Percentiles rank a stretch among this genome's conserved stretches.
phyloP scores from a whole-genome alignment of 805 yeast species.

The Candida boleticola region DNA sequence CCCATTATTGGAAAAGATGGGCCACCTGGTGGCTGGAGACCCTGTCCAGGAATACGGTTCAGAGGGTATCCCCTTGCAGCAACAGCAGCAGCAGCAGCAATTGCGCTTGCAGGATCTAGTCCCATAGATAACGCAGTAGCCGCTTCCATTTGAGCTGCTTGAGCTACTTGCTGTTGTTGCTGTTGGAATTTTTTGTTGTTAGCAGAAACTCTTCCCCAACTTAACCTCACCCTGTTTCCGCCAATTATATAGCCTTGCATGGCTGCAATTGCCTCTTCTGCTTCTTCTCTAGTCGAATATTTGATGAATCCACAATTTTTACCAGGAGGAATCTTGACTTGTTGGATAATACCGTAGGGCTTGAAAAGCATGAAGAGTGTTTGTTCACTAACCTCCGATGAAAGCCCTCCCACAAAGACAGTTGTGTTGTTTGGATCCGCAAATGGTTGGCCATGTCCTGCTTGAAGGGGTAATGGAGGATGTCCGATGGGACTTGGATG shows the following conservation, averaged over 20 bases:
- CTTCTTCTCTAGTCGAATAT: slow-evolving; percentile 71
- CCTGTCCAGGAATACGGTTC: slow-evolving; percentile 10
- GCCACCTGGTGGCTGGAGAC: slow-evolving; percentile 5
- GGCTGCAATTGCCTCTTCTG: slow-evolving; percentile 79
- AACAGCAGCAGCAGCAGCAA: slow-evolving; percentile 27
- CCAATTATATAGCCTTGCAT: slow-evolving; percentile 92
- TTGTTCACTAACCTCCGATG: slow-evolving; percentile 60
- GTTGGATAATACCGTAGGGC: slow-evolving; percentile 70
- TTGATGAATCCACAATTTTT: slow-evolving; percentile 90
- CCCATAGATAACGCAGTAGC: slow-evolving; percentile 40
- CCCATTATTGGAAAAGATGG: slow-evolving; percentile 6
- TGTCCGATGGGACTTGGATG: not conserved
- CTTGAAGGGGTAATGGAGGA: not conserved
- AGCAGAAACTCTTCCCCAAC: slow-evolving; percentile 72
- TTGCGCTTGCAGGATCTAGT: slow-evolving; percentile 34
- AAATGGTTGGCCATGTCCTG: slow-evolving; percentile 23
- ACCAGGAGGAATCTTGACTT: slow-evolving; percentile 75
- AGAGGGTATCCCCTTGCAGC: slow-evolving; percentile 21
- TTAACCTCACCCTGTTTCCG: slow-evolving; percentile 74
- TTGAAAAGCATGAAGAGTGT: slow-evolving; percentile 60
- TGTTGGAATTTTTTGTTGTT: slow-evolving; percentile 33
- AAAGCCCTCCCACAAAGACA: slow-evolving; percentile 74
- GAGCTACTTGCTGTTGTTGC: slow-evolving; percentile 28
- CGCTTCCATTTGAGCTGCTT: slow-evolving; percentile 36
- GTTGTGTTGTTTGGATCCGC: slow-evolving; percentile 68